A percentile compares a stretch with the other conserved stretches of the same genome.
These are phyloP conservation scores for Trichothecium roseum DNA, from an alignment of 2,329 filamentous ascomycete species.

Conservation along the genomic window DNA sequence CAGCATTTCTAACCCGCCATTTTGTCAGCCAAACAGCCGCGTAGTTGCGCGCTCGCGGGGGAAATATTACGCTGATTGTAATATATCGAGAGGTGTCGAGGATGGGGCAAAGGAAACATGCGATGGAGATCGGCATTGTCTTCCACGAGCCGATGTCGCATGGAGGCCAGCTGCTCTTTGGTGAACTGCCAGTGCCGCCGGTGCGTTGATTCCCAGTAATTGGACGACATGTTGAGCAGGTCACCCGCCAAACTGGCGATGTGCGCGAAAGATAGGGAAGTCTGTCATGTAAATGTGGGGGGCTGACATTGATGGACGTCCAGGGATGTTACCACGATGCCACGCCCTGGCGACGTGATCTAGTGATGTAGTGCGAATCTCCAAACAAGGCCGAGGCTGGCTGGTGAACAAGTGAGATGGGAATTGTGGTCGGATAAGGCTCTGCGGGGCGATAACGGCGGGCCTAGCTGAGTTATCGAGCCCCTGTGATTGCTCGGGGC, in stretches of 20 bases:
- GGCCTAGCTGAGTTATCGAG: too few relatives aligned
- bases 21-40: neutral
- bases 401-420: too few relatives aligned
- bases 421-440: too few relatives aligned
- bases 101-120: conserved; percentile 73
- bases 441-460: too few relatives aligned
- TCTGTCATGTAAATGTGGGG: neutral
- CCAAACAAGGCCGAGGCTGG: too few relatives aligned
- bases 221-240: conserved; percentile 63
- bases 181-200: conserved; percentile 84
- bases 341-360: too few relatives aligned
- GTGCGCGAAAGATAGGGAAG: neutral
- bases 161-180: conserved; percentile 64
- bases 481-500: too few relatives aligned
- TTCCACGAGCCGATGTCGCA: conserved; percentile 68
- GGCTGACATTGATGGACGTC: neutral
- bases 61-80: conserved; percentile 65
- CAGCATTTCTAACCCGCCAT: conserved; percentile 50
- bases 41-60: neutral
- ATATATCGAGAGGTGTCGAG: conserved; percentile 77
- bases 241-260: too few relatives aligned
- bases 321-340: too few relatives aligned
- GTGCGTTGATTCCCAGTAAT: conserved; percentile 95
- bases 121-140: conserved; percentile 64
- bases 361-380: too few relatives aligned